Evolutionary conservation across 2,329 filamentous ascomycete genomes (phyloP), one percentile per base, ranked within the genome.

Genomic region (Claviceps cyperi): DNA sequence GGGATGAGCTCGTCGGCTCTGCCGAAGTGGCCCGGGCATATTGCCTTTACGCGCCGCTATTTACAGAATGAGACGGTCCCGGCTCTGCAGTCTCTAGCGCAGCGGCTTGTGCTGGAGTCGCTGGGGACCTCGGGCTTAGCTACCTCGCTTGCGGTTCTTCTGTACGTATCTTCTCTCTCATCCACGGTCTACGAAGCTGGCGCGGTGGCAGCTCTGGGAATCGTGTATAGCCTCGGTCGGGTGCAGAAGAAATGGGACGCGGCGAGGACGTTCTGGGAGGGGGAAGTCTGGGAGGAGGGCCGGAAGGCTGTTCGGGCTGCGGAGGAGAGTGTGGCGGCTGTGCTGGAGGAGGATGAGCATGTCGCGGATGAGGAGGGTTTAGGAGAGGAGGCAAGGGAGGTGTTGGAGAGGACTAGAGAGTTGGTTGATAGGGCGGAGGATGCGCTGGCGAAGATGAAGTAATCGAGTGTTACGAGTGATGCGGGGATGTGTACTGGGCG

Each of bases 101-200:
- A 90, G 64, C 78, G 75, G 51, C 76, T 90, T 2, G 80, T 95
- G 4, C 62, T 94, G 4, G 81, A 89, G 59, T 85, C 86, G 0
- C 68, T 87, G 0, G 83, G 81, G 48, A 87, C 86, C 0, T 84
- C 86, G 0, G 78, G 80, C 4, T 67, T 85, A 3, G 76, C 77
- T 1, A 69, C 68, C 0, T 71, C 72, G 0, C 68, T 83, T 1
- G 75, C 74, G 0, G 74, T 65, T 0, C 67, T 83, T 9, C 68
- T 77, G 2, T 83, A 83, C 57, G 57, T 79, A 7, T 78, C 76
- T 2, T 73, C 71, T 0, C 66, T 75, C 19, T 72, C 76, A 1
- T 70, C 72, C 0, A 69, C 69, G 3, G 52, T 77, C 0, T 83
- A 81, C 59, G 80, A 83, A 59, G 77, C 78, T 8, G 77, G 79